phyloP scores from a whole-genome alignment of 306 rosid genomes.

The Castanea sativa region DNA sequence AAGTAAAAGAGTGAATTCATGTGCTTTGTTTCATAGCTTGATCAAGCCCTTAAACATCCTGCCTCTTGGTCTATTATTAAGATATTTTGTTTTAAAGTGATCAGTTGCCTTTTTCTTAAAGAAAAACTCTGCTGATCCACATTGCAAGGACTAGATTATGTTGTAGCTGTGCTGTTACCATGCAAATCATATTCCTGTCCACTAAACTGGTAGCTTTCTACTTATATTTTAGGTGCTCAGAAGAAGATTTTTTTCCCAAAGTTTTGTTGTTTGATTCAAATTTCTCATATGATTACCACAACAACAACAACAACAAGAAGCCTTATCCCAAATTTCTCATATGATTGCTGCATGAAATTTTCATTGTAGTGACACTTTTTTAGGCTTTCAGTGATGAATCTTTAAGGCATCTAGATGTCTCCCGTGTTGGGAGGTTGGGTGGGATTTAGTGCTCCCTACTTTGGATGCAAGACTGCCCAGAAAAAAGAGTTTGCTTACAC shows the following conservation, averaged over 20 bases:
- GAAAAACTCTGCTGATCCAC: background rate
- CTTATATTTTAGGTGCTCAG: background rate
- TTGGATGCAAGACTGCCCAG: background rate
- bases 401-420: background rate
- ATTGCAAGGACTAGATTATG: background rate
- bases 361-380: background rate
- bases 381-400: background rate
- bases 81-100: background rate
- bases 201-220: background rate
- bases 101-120: background rate
- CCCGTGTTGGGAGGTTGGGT: background rate
- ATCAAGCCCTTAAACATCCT: background rate
- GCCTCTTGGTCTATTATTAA: background rate
- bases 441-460: background rate
- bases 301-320: too few species aligned
- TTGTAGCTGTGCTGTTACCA: background rate
- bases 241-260: background rate
- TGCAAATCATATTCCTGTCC: background rate
- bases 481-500: background rate
- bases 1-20: background rate
- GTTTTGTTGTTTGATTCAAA: background rate
- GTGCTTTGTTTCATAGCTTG: constrained; percentile 9
- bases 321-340: background rate
- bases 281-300: background rate
- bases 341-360: background rate